Base-by-base conservation (phyloP, 2,329 filamentous ascomycete species). In the Colletotrichum costaricense region DNA sequence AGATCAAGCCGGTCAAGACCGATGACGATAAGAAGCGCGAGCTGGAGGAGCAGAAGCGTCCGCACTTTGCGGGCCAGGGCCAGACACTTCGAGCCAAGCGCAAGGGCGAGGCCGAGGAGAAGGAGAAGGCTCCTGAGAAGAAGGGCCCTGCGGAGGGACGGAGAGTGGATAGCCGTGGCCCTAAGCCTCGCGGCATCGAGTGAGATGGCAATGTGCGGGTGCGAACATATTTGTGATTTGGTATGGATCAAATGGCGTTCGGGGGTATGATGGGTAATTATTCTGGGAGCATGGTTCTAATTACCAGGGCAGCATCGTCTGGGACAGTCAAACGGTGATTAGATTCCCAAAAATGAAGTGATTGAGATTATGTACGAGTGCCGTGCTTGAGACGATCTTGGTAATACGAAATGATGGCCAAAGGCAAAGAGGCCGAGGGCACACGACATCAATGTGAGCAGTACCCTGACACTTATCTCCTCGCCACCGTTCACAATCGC, bases 1-100 rank as follows among this genome's bases (percentile, higher is more conserved):
- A 97, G 79, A 89, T 98, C 80, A 97, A 93, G 82, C 96, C 96
- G 0, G 88, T 97, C 55, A 95, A 95, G 86, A 94, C 94, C 9
- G 91, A 93, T 70, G 93, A 91, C 46, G 91, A 94, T 71, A 92
- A 91, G 80, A 90, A 91, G 64, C 88, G 92, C 73, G 91, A 93
- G 72, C 88, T 91, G 49, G 89, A 91, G 74, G 76, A 91, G n/a
- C 87, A 89, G 4, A 87, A 88, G 73, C 90, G 91, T 76, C 93
- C 93, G n/a, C 91, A 91, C 77, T 98, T 98, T 82, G 91, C 92
- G 5, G 96, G 96, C 0, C 91, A 94, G 76, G 96, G 96, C 0
- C 94, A 98, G 82, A 97, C 93, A 5, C 84, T 98, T 49, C 87
- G 91, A 55, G 88, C 90, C 38, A 97, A 95, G 88, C 93, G 93